Evolutionary conservation across 1,284 basidiomycete genomes (phyloP), one percentile per base, ranked within the genome.

Genomic region (Neolentinus lepideus): DNA sequence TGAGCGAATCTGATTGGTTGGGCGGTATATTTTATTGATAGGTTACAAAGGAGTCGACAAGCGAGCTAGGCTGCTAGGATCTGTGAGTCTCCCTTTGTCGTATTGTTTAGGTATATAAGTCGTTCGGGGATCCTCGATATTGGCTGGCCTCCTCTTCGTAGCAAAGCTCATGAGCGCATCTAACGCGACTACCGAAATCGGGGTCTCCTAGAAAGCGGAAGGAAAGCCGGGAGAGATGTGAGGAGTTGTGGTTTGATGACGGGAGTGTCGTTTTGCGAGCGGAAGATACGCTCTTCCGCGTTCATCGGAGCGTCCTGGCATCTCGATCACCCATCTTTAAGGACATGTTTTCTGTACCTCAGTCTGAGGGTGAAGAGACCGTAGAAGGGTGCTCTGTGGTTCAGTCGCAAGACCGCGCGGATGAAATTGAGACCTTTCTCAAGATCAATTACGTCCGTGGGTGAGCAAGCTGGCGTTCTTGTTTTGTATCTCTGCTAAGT

Each of bases 251-350:
- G 60, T 69, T 62, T 57, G 60, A 64, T 21, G 69, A 70, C 51
- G 69, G 69, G 16, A 69, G 64, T 51, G 64, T 69, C 55, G 66
- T 69, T 16, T 61, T 70, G 19, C 66, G 63, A 8, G 66, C 63
- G 1, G 47, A 59, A 11, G 53, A 57, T 16, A 59, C 63, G 47
- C 62, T 63, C 57, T 69, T 69, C 59, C 62, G 66, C 14, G 63
- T 69, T 21, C 67, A 69, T 57, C 60, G 56, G 35, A 66, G 65
- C 11, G 59, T 68, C 51, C 63, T 70, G 26, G 59, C 59, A 52
- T 53, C 58, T 19, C 63, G 66, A 33, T 70, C 69, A 10, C 60
- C 64, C 9, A 59, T 68, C 11, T 62, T 70, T 24, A 61, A 61
- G 10, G 66, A 67, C 29, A 63, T 70, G 62, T 67, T 70, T 56